A percentile compares a stretch with the other conserved stretches of the same genome.
Evolutionary conservation across 1,284 basidiomycete genomes (phyloP).

Genomic region (Ganoderma lingzhi): DNA sequence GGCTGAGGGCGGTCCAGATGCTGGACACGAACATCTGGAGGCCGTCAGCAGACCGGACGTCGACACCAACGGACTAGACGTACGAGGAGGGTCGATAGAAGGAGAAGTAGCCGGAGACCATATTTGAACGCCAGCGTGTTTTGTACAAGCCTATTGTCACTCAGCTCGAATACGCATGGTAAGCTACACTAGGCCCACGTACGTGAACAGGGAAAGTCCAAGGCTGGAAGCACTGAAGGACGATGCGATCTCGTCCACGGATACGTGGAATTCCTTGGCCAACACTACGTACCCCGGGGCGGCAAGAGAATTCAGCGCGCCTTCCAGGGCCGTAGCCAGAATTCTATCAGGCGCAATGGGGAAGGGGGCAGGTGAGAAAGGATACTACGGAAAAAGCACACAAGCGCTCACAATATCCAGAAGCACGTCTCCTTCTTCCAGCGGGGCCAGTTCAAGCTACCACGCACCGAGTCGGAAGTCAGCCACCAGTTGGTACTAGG

Average conservation of each 20-base stretch:
- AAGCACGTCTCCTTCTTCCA: conserved; percentile 57
- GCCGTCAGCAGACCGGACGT: background rate
- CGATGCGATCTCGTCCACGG: conserved; percentile 50
- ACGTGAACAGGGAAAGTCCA: conserved; percentile 48
- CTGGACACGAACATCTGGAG: conserved; percentile 54
- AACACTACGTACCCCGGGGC: conserved; percentile 52
- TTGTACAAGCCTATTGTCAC: conserved; percentile 46
- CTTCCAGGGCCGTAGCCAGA: too few relatives aligned
- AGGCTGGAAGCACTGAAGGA: conserved; percentile 50
- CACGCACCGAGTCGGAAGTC: too few relatives aligned
- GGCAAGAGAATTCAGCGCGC: conserved; percentile 26
- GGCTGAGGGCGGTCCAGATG: conserved; percentile 53
- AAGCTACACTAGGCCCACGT: conserved; percentile 9
- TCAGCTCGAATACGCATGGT: background rate
- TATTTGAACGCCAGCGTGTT: conserved; percentile 53
- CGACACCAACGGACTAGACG: conserved; percentile 3
- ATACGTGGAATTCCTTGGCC: conserved; percentile 47
- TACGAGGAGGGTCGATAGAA: conserved; percentile 49
- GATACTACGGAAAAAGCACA: conserved; percentile 36
- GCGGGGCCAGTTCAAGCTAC: conserved; percentile 52
- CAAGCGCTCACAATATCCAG: conserved; percentile 46
- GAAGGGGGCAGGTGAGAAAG: too few relatives aligned
- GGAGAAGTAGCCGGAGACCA: conserved; percentile 53
- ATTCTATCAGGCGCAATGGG: too few relatives aligned
- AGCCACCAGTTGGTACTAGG: too few relatives aligned